Evolutionary conservation across 495 filamentous ascomycete species (phyloP), one percentile per base, ranked within the genome.

Genomic region (Pyrenopolyporus hunteri): DNA sequence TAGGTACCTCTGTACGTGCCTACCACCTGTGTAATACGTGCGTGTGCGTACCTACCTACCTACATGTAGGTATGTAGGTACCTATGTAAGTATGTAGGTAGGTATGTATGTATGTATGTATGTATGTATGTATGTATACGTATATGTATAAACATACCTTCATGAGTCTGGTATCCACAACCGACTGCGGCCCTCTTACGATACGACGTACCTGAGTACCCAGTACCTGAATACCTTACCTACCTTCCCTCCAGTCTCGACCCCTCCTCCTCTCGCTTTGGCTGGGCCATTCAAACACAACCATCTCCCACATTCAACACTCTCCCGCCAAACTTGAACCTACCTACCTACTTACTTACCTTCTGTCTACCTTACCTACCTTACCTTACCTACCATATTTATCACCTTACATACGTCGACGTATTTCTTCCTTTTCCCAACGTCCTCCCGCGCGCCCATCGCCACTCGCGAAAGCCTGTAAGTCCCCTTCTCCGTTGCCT

Each of bases 361-460:
- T n/a, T n/a, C n/a, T 45, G 42, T 28, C 50, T 39, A 53, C 48
- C 26, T 59, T 50, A 59, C 54, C 32, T 31, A 48, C 44, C 28
- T 29, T 22, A n/a, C n/a, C 39, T 28, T 51, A 42, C 39, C 20
- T 40, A 39, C 47, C 37, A 37, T 29, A 10, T 17, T 20, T 29
- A 49, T 37, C 35, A 46, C 22, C 31, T 29, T 45, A 60, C 48
- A 46, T 53, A 42, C 51, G 35, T 64, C 60, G 57, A 64, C 61
- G 55, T 59, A 64, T 64, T 64, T 64, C 49, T 49, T 55, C 44
- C 54, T 35, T 47, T 56, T 64, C 49, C 55, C 49, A 59, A 64
- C 55, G 49, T 37, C 32, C 56, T 54, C 44, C 47, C 54, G 35
- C 47, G 40, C 47, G 16, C 43, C 20, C 60, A 36, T 58, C 54